Evolutionary conservation across 2,329 filamentous ascomycete species (phyloP).

Genomic region (Rachicladosporium sp.): DNA sequence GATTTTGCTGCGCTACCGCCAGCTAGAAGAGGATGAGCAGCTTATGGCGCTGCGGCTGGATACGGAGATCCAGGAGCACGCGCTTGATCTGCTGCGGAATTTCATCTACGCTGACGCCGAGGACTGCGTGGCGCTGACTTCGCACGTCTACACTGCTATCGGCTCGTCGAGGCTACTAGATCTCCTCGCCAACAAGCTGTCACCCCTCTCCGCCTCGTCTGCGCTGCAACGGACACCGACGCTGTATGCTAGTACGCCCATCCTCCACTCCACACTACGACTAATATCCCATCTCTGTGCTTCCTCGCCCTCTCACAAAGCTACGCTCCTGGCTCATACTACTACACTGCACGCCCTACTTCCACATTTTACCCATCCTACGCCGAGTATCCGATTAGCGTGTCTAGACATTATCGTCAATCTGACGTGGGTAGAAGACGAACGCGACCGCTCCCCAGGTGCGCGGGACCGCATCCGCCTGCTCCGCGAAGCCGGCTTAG

Average conservation of each 20-base stretch:
- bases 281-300: conserved; percentile 83
- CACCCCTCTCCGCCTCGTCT: conserved; percentile 24
- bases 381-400: conserved; percentile 61
- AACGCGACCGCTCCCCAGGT: conserved; percentile 46
- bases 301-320: conserved; percentile 63
- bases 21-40: conserved; percentile 50
- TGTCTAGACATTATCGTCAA: conserved; percentile 80
- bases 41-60: conserved; percentile 64
- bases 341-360: conserved; percentile 61
- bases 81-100: conserved; percentile 79
- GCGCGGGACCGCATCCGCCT: conserved; percentile 56
- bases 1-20: conserved; percentile 5
- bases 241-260: conserved; percentile 39
- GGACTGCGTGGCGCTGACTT: conserved; percentile 59
- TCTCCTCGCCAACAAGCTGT: conserved; percentile 67
- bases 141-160: conserved; percentile 64
- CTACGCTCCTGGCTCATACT: conserved; percentile 66
- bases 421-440: conserved; percentile 70
- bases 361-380: conserved; percentile 59
- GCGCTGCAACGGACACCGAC: conserved; percentile 8
- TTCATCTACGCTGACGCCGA: conserved; percentile 54
- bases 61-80: conserved; percentile 79
- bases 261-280: conserved; percentile 66
- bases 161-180: conserved; percentile 69
- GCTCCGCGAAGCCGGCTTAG: conserved; percentile 50